A percentile compares a stretch with the other conserved stretches of the same genome.
Evolutionary conservation across 352 stramenopile species (phyloP).

Genomic region (Phytophthora tubulina): DNA sequence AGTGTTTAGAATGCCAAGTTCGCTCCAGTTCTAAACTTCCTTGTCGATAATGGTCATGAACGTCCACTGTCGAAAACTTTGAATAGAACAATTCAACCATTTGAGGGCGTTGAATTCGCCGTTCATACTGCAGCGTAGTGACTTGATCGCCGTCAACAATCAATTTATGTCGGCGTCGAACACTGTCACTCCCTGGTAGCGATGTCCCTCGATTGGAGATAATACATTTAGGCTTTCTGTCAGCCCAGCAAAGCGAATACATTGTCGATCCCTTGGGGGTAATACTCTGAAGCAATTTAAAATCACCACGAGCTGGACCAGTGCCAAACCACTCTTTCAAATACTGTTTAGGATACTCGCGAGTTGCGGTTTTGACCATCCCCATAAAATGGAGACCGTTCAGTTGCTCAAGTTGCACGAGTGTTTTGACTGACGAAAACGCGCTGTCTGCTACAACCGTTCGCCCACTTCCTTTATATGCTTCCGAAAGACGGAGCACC

Average conservation of each 20-base stretch:
- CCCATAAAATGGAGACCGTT: not conserved
- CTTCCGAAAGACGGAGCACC: not conserved
- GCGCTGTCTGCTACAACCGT: not conserved
- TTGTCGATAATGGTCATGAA: not conserved
- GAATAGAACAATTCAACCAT: not conserved
- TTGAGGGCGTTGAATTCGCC: not conserved
- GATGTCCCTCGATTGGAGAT: not conserved
- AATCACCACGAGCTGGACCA: not conserved
- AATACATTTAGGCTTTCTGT: not conserved
- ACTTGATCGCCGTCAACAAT: not conserved
- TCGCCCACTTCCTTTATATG: not conserved
- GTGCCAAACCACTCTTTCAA: not conserved
- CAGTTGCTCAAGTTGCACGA: not conserved
- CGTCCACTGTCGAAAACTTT: not conserved
- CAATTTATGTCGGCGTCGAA: not conserved
- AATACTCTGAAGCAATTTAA: not conserved
- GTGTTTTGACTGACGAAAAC: slow-evolving; percentile 4
- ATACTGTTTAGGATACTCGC: not conserved
- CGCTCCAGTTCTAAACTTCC: not conserved
- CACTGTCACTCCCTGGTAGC: not conserved
- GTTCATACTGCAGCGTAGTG: no score
- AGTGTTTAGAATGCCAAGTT: not conserved
- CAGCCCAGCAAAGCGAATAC: not conserved
- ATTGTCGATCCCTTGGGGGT: not conserved
- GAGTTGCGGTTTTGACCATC: slow-evolving; percentile 1